Base-by-base conservation (phyloP, 495 filamentous ascomycete species). In the Aspergillus sclerotiicarbonarius region DNA sequence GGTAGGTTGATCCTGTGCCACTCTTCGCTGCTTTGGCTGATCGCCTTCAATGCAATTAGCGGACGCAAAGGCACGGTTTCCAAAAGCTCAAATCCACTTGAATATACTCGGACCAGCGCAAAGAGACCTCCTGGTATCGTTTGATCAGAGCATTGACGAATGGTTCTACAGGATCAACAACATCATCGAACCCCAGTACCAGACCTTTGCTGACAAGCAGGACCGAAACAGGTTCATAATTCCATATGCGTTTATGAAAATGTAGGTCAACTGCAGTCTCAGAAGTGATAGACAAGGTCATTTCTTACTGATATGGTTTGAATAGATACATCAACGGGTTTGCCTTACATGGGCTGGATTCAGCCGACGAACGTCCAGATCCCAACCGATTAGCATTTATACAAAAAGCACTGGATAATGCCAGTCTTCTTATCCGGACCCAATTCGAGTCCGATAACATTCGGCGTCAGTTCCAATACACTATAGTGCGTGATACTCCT, bases 121-220 rank as follows among this genome's bases (percentile, higher is more conserved):
- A 0, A 39, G 21, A 18, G 31, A 19, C 1, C 32, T n/a, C 9
- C 18, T 53, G 51, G 39, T 31, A 16, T 16, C 32, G 15, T 39
- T 53, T 25, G 31, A 53, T 21, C 31, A 53, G 32, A 37, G 33
- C 15, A 39, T 53, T 19, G 51, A 53, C 51, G 16, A 32, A 8
- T 53, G 51, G 51, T 53, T 53, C 32, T 25, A 53, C 32, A 35
- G 39, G 6, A 18, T 53, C 32, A 53, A 53, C 51, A 53, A 37
- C 21, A 53, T 18, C 18, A 39, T 53, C 6, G 51, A 53, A 16
- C 51, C 51, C 0, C 6, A 19, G 2, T 53, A 53, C 7, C 51
- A 53, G 32, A 53, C 51, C 16, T 53, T 53, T 53, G 12, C 31
- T 10, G 33, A 41, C 15, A 53, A 39, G 20, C 51, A 53, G 20